Evolutionary conservation across 345 rosid species (phyloP), one percentile per base, ranked within the genome.

Genomic region (Sonneratia alba): DNA sequence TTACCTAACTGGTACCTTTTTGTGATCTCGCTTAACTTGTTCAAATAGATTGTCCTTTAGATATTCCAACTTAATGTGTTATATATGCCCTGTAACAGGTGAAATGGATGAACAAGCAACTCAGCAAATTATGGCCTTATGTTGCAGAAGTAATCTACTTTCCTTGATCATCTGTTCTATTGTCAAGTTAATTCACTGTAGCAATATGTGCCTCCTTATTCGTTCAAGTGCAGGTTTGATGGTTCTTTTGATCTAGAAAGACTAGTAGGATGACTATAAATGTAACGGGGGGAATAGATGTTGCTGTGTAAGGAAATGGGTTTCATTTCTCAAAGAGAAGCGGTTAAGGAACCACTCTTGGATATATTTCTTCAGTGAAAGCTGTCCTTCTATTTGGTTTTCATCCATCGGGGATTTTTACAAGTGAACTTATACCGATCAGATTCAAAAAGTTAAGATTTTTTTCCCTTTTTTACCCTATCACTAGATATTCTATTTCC

Each of bases 51-150:
- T 64, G 36, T 42, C 45, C 61, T 71, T 76, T 48, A 53, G 55
- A 45, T 68, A 48, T 21, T 62, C 49, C 36, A 63, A 9, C 64
- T 71, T 55, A 68, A 77, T 42, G 78, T 69, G 56, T 51, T 51
- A 13, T 68, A 78, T 36, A 79, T 62, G 15, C 38, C 73, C 34
- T 79, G 76, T 45, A 76, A 63, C 87, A 96, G 99, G 99, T 96
- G 81, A 92, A 96, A 81, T 96, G 99, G 99, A 66, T 96, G 86
- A 96, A 96, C 85, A 96, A 91, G 84, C 89, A 86, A 79, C 83
- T 96, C 75, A 74, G 85, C 87, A 96, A 92, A 83, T 76, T 96
- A 76, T 96, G 99, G 99, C 99, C 99, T 61, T 96, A 75, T 80
- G 74, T 96, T 70, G 98, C 98, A n/a, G 97, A 92, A 77, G 99